Evolutionary conservation across 108 stramenopile species (phyloP).

Genomic region (Nitzschia inconspicua): DNA sequence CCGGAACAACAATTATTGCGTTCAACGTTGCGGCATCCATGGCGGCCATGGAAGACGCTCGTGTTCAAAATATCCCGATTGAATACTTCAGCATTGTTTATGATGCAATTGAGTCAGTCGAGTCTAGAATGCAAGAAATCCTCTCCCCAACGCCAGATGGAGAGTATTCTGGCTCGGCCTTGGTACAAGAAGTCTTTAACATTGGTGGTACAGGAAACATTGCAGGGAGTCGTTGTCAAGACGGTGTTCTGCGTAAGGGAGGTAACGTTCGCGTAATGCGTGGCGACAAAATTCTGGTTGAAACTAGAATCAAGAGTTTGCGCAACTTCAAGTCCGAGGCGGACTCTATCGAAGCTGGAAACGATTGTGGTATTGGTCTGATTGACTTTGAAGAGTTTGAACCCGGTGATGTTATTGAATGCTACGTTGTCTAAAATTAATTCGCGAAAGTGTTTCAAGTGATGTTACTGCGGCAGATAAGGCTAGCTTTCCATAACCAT

Average conservation of each 20-base stretch:
- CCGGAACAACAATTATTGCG: slow-evolving; percentile 86
- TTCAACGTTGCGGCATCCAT: slow-evolving; percentile 88
- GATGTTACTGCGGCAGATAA: too few species aligned
- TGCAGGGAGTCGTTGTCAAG: slow-evolving; percentile 90
- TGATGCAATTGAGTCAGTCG: slow-evolving; percentile 93
- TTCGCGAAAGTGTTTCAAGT: too few species aligned
- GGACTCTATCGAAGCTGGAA: slow-evolving; percentile 78
- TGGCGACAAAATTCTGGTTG: slow-evolving; percentile 88
- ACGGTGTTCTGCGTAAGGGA: slow-evolving; percentile 85
- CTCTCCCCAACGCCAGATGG: slow-evolving; percentile 93
- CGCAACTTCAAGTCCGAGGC: slow-evolving; percentile 94
- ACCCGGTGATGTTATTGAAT: slow-evolving; percentile 93
- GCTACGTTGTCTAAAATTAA: slow-evolving; percentile 86
- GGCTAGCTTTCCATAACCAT: too few species aligned
- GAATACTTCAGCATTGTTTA: slow-evolving; percentile 93
- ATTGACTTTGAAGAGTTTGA: slow-evolving; percentile 89
- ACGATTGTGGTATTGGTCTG: slow-evolving; percentile 95
- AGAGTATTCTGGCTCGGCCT: slow-evolving; percentile 86
- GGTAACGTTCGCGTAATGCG: slow-evolving; percentile 91
- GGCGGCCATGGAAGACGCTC: slow-evolving; percentile 89
- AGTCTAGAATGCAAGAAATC: slow-evolving; percentile 87
- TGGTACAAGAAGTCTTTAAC: slow-evolving; percentile 93
- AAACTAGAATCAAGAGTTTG: slow-evolving; percentile 83
- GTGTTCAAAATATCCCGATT: slow-evolving; percentile 72
- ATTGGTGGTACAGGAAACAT: slow-evolving; percentile 93